Evolutionary conservation across 2,329 filamentous ascomycete genomes (phyloP).

Genomic region (Dendryphion nanum): DNA sequence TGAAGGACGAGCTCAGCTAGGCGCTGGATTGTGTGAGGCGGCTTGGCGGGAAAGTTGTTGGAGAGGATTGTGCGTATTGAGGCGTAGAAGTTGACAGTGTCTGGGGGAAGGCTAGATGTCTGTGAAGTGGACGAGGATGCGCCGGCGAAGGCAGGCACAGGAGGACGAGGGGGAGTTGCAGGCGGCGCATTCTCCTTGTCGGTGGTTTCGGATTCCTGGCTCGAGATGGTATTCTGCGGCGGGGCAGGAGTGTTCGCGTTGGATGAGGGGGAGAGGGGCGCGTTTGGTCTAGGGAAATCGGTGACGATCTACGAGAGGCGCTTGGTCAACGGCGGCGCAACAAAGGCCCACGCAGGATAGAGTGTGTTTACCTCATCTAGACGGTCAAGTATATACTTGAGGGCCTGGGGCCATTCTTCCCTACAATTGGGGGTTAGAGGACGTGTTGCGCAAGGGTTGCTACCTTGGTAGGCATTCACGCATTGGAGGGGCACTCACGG

Average conservation of each 20-base stretch:
- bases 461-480: too few species aligned
- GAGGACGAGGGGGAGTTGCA: slow-evolving; percentile 40
- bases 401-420: slow-evolving; percentile 66
- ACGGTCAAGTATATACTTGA: slow-evolving; percentile 64
- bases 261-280: slow-evolving; percentile 45
- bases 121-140: slow-evolving; percentile 41
- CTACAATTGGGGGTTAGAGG: slow-evolving; percentile 48
- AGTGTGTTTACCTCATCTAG: slow-evolving; percentile 59
- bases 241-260: slow-evolving; percentile 30
- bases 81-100: slow-evolving; percentile 30
- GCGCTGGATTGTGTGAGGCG: slow-evolving; percentile 90
- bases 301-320: slow-evolving; percentile 75
- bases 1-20: slow-evolving; percentile 80
- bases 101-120: slow-evolving; percentile 23
- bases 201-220: slow-evolving; percentile 53
- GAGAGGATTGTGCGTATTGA: slow-evolving; percentile 54
- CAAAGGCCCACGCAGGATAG: too few species aligned
- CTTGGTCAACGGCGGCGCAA: too few species aligned
- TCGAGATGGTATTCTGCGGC: slow-evolving; percentile 21
- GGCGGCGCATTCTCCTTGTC: slow-evolving; percentile 69
- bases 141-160: slow-evolving; percentile 43
- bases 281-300: slow-evolving; percentile 70
- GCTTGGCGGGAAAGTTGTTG: slow-evolving; percentile 67
- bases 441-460: not conserved
- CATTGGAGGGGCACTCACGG: slow-evolving; percentile 48